Base-by-base conservation (phyloP, 768 basidiomycete species). In the Pisolithus microcarpus region DNA sequence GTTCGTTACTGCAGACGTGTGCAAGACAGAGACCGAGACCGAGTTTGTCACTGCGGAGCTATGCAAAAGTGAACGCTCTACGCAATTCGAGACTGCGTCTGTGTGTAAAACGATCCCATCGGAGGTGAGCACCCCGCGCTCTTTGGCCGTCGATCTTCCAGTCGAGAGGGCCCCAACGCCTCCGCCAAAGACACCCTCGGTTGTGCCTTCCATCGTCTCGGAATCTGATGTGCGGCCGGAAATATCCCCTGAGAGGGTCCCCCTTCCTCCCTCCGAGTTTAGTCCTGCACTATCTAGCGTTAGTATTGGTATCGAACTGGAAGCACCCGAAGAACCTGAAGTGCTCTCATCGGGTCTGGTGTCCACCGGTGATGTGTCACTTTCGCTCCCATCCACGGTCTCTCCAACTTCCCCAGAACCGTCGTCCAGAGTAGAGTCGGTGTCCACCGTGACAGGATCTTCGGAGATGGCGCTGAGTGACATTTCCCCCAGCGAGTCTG, bases 31-130 rank as follows among this genome's bases (percentile, higher is more conserved):
- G 42, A 55, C 57, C 0, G 65, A 66, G 49, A 75, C 76, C 7
- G 79, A 79, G 36, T 73, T 73, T 43, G 62, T 74, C 18, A 75
- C 74, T 1, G 79, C 78, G 4, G 75, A 75, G 40, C 11, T 64
- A 13, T 73, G 76, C n/a, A 61, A 66, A 49, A 65, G 62, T 42
- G 53, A 58, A 28, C 54, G 39, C 30, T 52, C 56, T 4, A 64
- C 59, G 38, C 52, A 50, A 34, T 84, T 75, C 48, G 69, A 73
- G 53, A 82, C 80, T 6, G 82, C 76, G 1, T 69, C 67, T 8
- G 3, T 67, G n/a, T 68, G 68, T 58, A 59, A 48, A 54, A 69
- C 70, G 18, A 68, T 71, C 13, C 65, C 70, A 16, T 66, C 70
- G n/a, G 65, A 68, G 43, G 64, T 43, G 21, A 66, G 59, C 43